These are phyloP conservation scores for Russula earlei DNA, from an alignment of 768 basidiomycete species.

Conservation along the genomic window DNA sequence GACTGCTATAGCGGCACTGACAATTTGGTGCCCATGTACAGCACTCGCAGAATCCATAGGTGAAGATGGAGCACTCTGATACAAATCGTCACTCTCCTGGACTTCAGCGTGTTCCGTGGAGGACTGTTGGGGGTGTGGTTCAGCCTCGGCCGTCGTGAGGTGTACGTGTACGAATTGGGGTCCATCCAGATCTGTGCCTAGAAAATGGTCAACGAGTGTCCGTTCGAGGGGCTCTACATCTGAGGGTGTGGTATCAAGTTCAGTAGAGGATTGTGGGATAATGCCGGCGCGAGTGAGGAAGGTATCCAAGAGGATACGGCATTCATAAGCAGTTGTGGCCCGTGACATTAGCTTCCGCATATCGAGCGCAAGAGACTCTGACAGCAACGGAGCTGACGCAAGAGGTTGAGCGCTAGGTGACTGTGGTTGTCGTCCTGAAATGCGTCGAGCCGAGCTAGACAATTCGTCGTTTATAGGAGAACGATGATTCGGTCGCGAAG, in stretches of 20 bases:
- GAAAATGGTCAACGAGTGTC: slow-evolving; percentile 8
- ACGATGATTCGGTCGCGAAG: not conserved
- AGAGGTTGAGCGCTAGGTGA: slow-evolving; percentile 17
- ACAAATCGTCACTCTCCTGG: not conserved
- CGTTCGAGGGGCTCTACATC: slow-evolving; percentile 12
- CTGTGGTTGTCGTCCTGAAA: slow-evolving; percentile 2
- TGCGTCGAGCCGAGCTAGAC: not conserved
- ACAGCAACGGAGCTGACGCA: slow-evolving; percentile 27
- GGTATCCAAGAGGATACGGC: slow-evolving; percentile 76
- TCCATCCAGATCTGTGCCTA: slow-evolving; percentile 6
- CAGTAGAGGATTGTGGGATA: slow-evolving; percentile 23
- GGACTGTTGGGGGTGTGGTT: not conserved
- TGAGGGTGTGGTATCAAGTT: slow-evolving; percentile 18
- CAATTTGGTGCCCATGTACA: slow-evolving; percentile 1
- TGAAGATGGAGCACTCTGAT: not conserved
- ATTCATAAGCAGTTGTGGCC: slow-evolving; percentile 74
- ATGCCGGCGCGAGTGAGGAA: slow-evolving; percentile 41
- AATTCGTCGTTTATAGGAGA: slow-evolving; percentile 2
- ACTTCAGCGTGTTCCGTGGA: not conserved
- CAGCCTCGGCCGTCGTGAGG: not conserved
- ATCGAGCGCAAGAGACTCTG: slow-evolving; percentile 45
- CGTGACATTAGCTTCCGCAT: slow-evolving; percentile 57
- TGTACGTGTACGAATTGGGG: not conserved
- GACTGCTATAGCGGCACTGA: slow-evolving; percentile 1
- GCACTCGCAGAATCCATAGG: not conserved